Evolutionary conservation across 2,329 filamentous ascomycete genomes (phyloP), one percentile per base, ranked within the genome.

Genomic region (Coniochaeta sp.): DNA sequence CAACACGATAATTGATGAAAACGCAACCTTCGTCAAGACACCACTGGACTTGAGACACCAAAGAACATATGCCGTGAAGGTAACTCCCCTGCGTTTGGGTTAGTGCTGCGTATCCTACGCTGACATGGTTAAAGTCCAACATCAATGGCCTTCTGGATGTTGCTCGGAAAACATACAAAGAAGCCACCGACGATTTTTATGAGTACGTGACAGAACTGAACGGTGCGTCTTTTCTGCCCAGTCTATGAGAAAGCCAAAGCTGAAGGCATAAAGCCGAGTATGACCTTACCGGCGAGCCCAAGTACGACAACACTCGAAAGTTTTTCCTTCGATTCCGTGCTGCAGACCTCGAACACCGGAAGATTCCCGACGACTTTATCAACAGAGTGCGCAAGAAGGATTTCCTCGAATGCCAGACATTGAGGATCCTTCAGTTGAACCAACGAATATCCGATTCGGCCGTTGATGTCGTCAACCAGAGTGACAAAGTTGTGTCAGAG

Each of bases 11-110:
- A 87, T 99, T 65, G 95, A 98, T 64, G 83, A 89, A 9, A 90
- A 96, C 69, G 90, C 92, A 0, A 83, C 81, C 0, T 96, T 89
- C 65, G 89, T 90, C 61, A 90, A 82, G 55, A 85, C 88, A 24
- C 89, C 95, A 0, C 79, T 98, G 4, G 93, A 97, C 63, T 79
- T 96, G 60, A 84, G 93, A 16, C 96, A 97, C 62, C 93, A 98
- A 70, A 82, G 93, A 63, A 90, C 89, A 0, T 97, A 96, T 75
- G 93, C 93, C 24, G 88, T 98, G 34, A 95, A 89, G 76, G 85
- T 87, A 68, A 24, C 28, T 32, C 1, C n/a, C 14, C 10, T 42
- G 24, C 12, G 9, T 12, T 12, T 26, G 19, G 7, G 10, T 4
- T n/a, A 24, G 26, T 55, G 55, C 30, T 19, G 30, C 3, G 4